Base-by-base conservation (phyloP, 495 filamentous ascomycete genomes). In the Penicillium egyptiacum region DNA sequence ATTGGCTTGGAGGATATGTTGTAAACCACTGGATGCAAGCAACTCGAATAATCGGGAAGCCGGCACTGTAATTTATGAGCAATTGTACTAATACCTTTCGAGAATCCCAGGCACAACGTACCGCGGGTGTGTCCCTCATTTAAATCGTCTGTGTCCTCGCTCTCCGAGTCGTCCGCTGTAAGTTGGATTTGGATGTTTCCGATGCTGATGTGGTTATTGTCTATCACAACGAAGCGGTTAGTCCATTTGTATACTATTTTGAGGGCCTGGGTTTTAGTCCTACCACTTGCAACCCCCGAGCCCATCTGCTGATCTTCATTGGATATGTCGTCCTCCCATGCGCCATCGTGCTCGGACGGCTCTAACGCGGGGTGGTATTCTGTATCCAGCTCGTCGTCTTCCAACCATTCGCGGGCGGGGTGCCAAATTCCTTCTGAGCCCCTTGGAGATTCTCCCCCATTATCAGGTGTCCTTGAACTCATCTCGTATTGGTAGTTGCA, bases 241-340 rank as follows among this genome's bases (percentile, higher is more conserved):
- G 53, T 50, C 69, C 57, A 19, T 55, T 54, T 54, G 48, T 16
- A 20, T 49, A 56, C 69, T 53, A 50, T 62, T 51, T 40, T 58
- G 33, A 53, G 63, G n/a, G 68, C 63, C 11, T 73, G 60, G 35
- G 66, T 63, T 37, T 78, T 74, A 10, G 72, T 70, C 23, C n/a
- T 68, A 48, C 80, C 77, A 58, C 70, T 60, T 23, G 59, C 50
- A 35, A 57, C 35, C 6, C 45, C 54, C 25, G 60, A 75, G 59
- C 73, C 81, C 76, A 74, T 79, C 63, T 82, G 80, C 57, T 79
- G 72, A 61, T 83, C 77, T 33, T 78, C 76, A 17, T 79, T 77
- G 11, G 75, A 62, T 23, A 43, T 64, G 53, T 65, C 60, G 45
- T 64, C 58, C 44, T 62, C 63, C 55, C 52, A 61, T 26, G 50